phyloP scores from a whole-genome alignment of 2,329 filamentous ascomycete species.

The Claviceps maximensis region DNA sequence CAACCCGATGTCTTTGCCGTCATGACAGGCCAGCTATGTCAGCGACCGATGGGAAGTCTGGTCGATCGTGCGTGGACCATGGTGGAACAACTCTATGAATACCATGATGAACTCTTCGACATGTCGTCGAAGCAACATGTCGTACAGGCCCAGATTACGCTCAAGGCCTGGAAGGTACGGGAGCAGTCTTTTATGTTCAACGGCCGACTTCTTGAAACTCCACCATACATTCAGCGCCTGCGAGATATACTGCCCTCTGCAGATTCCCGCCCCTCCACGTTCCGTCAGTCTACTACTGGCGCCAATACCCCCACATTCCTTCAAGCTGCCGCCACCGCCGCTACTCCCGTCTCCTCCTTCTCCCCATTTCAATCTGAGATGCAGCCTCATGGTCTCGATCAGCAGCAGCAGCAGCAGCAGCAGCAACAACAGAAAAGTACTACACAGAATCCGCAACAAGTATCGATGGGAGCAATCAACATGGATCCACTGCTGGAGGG shows the following conservation, averaged over 20 bases:
- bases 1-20: constrained; percentile 43
- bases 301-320: background rate
- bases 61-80: constrained; percentile 41
- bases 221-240: constrained; percentile 32
- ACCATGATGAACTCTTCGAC: constrained; percentile 38
- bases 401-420: background rate
- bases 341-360: background rate
- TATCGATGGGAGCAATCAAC: constrained; percentile 11
- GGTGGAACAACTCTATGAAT: constrained; percentile 32
- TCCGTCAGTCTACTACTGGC: constrained; percentile 7
- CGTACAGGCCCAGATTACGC: constrained; percentile 31
- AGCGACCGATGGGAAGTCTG: constrained; percentile 33
- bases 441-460: constrained; percentile 3
- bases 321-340: background rate
- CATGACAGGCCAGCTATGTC: constrained; percentile 39
- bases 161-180: constrained; percentile 40
- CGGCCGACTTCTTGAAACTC: constrained; percentile 27
- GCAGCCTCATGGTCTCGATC: background rate
- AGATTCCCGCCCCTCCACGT: constrained; percentile 22
- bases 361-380: constrained; percentile 1
- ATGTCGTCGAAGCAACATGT: constrained; percentile 30
- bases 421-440: constrained; percentile 2
- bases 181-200: constrained; percentile 26
- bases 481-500: constrained; percentile 32
- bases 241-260: constrained; percentile 26